Evolutionary conservation across 345 rosid genomes (phyloP), one percentile per base, ranked within the genome.

Genomic region (Corymbia maculata): DNA sequence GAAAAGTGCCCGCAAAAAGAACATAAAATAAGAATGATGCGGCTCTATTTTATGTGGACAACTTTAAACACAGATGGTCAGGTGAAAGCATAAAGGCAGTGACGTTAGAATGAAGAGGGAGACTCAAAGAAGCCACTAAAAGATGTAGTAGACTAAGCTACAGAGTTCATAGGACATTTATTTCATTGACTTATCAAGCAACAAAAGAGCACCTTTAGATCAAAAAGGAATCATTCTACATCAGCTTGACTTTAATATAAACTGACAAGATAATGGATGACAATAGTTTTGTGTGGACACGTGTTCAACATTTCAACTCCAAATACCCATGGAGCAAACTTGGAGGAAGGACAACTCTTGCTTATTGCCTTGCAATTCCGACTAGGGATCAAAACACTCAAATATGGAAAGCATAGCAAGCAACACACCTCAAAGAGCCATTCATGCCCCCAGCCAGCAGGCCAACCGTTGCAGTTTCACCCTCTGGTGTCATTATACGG

Each of bases 371-470:
- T 6, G 28, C 1, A 19, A 75, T 75, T 75, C 61, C 32, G 6
- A 32, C 6, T 55, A 36, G 55, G 42, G 24, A 52, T 52, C 86
- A 17, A 52, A 85, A 36, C 9, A 32, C 49, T 30, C 55, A 13
- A 47, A 61, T 70, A 59, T 30, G 7, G 82, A 44, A 26, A 61
- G 70, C 28, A 36, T 47, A 45, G 49, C 52, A 7, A 24, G 30
- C 50, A 47, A 87, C 86, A 87, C 92, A 96, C 98, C 98, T 96
- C 86, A 96, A 89, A 45, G 89, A 91, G 86, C 97, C 95, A 89
- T 86, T 92, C 66, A 70, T 44, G 85, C 94, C 75, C 88, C 99
- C 99, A 28, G 95, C 85, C 68, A 96, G 86, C 51, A 97, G 89
- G 85, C 90, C 89, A 89, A 93, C 92, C 28, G 88, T 91, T 86